Percentiles rank a stretch among this genome's conserved stretches.
phyloP scores from a whole-genome alignment of 805 yeast genomes.

The Pichia cephalocereana region DNA sequence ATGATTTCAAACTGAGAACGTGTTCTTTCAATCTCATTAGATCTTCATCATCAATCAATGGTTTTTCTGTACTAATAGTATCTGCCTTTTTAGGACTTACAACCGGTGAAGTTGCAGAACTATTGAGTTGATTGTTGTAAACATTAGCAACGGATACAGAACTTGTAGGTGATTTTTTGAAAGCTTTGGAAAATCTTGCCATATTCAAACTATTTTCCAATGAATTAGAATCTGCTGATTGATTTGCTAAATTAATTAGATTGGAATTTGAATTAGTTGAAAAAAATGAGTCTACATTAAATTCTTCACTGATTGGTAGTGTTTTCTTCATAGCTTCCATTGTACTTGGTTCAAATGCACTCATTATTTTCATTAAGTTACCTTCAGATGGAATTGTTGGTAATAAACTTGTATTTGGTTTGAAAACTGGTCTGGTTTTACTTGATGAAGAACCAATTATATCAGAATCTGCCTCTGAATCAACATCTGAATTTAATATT shows the following conservation, averaged over 20 bases:
- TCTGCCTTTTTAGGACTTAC: neutral
- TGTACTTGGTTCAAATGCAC: slow-evolving; percentile 2
- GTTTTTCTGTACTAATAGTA: neutral
- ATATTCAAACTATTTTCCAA: slow-evolving; percentile 1
- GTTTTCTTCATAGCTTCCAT: neutral
- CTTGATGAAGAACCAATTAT: neutral
- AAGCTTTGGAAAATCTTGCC: slow-evolving; percentile 10
- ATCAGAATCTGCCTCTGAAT: slow-evolving; percentile 6
- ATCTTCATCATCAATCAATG: slow-evolving; percentile 21
- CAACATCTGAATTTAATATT: slow-evolving; percentile 7
- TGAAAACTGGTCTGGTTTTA: neutral
- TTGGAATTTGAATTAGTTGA: neutral
- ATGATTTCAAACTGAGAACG: slow-evolving; percentile 22
- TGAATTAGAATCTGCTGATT: slow-evolving; percentile 4
- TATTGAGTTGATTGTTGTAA: neutral
- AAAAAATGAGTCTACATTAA: slow-evolving; percentile 2
- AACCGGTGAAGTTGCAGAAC: neutral
- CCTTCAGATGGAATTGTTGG: slow-evolving; percentile 20
- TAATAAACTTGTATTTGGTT: slow-evolving; percentile 3
- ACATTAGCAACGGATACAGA: slow-evolving; percentile 2
- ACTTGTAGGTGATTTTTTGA: slow-evolving; percentile 4
- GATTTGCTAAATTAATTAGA: neutral
- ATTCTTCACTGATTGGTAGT: neutral
- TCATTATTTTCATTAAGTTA: slow-evolving; percentile 13
- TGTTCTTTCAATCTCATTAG: slow-evolving; percentile 21